phyloP scores from a whole-genome alignment of 2,329 filamentous ascomycete species.

The Cucurbitaria berberidis region DNA sequence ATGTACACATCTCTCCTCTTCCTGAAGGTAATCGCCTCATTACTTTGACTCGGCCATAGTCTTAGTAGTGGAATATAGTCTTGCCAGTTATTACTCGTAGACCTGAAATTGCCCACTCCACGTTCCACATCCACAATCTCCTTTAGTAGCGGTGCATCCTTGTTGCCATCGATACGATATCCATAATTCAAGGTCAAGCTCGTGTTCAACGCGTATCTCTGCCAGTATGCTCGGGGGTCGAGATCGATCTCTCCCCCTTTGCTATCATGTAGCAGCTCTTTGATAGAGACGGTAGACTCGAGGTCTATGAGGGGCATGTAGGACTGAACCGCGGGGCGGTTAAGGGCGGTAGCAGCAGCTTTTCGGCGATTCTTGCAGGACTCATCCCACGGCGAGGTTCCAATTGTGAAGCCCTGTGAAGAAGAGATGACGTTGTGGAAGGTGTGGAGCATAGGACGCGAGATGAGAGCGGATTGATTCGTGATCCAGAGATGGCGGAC shows the following conservation, averaged over 20 bases:
- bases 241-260: constrained; percentile 67
- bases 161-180: constrained; percentile 73
- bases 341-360: constrained; percentile 78
- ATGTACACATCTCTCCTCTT: constrained; percentile 71
- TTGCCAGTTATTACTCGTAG: constrained; percentile 82
- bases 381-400: constrained; percentile 83
- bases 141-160: constrained; percentile 69
- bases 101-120: constrained; percentile 75
- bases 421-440: constrained; percentile 80
- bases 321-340: constrained; percentile 74
- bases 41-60: constrained; percentile 66
- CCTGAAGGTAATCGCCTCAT: constrained; percentile 69
- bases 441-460: constrained; percentile 77
- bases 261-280: constrained; percentile 71
- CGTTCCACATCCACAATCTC: constrained; percentile 80
- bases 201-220: constrained; percentile 77
- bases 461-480: constrained; percentile 78
- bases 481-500: constrained; percentile 78
- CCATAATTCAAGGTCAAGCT: constrained; percentile 81
- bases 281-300: constrained; percentile 73
- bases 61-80: constrained; percentile 81
- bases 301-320: constrained; percentile 86
- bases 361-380: constrained; percentile 79
- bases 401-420: constrained; percentile 81
- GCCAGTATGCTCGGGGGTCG: constrained; percentile 75